A percentile compares a stretch with the other conserved stretches of the same genome.
phyloP scores from a whole-genome alignment of 2,329 filamentous ascomycete genomes.

The Colletotrichum caudatum region DNA sequence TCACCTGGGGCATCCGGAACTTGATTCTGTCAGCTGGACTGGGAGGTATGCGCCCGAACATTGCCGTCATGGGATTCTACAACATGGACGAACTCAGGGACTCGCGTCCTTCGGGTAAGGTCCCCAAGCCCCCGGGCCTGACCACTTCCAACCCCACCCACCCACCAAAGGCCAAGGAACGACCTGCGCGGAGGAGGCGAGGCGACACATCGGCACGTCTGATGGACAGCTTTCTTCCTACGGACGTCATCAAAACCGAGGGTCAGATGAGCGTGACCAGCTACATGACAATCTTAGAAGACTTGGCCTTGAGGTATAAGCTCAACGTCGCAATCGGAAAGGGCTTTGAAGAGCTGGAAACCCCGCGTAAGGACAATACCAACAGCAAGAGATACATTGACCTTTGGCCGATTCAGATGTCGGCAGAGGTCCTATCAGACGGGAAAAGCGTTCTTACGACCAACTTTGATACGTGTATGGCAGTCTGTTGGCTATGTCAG shows the following conservation, averaged over 20 bases:
- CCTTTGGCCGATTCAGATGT: conserved; percentile 95
- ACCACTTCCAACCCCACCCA: conserved; percentile 50
- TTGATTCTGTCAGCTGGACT: conserved; percentile 84
- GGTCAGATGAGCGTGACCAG: conserved; percentile 76
- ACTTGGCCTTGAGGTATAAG: conserved; percentile 80
- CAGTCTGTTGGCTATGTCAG: background rate
- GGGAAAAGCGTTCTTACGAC: conserved; percentile 79
- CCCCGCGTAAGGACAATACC: conserved; percentile 69
- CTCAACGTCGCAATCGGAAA: conserved; percentile 89
- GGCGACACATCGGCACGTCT: conserved; percentile 68
- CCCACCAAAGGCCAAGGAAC: conserved; percentile 49
- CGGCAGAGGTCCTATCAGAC: conserved; percentile 79
- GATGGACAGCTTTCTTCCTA: conserved; percentile 72
- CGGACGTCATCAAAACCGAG: conserved; percentile 76
- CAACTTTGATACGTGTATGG: conserved; percentile 89
- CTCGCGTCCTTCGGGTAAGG: conserved; percentile 66
- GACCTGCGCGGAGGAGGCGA: conserved; percentile 54
- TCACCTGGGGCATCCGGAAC: conserved; percentile 88
- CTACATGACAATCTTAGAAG: conserved; percentile 87
- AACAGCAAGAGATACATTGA: conserved; percentile 84
- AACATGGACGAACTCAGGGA: conserved; percentile 81
- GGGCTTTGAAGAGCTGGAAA: conserved; percentile 81
- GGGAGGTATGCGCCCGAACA: conserved; percentile 90
- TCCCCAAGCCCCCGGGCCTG: conserved; percentile 63
- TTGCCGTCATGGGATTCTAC: conserved; percentile 84